phyloP scores from a whole-genome alignment of 805 yeast species.

The Starmerella gropengiesseri region DNA sequence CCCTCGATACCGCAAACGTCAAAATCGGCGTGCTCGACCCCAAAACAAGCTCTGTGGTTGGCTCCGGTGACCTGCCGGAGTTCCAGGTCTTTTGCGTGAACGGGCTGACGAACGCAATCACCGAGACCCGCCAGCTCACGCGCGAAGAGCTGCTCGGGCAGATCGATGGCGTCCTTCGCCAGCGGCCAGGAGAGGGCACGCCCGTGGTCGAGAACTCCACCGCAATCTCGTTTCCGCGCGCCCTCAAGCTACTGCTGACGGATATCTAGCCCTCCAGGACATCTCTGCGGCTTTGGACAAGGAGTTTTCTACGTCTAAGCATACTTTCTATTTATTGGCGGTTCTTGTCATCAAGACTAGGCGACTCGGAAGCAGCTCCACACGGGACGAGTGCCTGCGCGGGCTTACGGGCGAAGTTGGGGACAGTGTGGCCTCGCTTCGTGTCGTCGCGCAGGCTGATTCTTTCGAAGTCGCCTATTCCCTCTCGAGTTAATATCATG shows the following conservation, averaged over 20 bases:
- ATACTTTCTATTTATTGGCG: background rate
- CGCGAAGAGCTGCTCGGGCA: slow-evolving; percentile 9
- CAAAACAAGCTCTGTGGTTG: slow-evolving; percentile 14
- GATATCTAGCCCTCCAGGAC: background rate
- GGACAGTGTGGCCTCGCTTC: no score
- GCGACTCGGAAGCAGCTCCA: no score
- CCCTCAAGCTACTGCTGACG: slow-evolving; percentile 4
- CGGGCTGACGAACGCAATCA: slow-evolving; percentile 1
- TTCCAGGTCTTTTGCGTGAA: slow-evolving; percentile 16
- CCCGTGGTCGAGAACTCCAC: slow-evolving; percentile 1
- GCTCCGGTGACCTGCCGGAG: slow-evolving; percentile 17
- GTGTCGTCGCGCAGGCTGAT: no score
- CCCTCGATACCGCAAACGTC: slow-evolving; percentile 12
- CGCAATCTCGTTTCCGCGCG: slow-evolving; percentile 8
- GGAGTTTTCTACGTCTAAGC: no score
- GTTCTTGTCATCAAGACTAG: no score
- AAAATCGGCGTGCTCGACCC: slow-evolving; percentile 18
- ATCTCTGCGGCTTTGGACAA: no score
- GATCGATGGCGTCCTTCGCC: slow-evolving; percentile 2
- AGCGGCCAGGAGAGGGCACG: background rate
- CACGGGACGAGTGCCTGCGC: no score
- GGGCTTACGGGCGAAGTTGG: no score
- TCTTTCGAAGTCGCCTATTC: no score
- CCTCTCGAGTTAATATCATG: no score
- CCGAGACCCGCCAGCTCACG: slow-evolving; percentile 2